Evolutionary conservation across 2,329 filamentous ascomycete genomes (phyloP).

Genomic region (Penicillium palitans): DNA sequence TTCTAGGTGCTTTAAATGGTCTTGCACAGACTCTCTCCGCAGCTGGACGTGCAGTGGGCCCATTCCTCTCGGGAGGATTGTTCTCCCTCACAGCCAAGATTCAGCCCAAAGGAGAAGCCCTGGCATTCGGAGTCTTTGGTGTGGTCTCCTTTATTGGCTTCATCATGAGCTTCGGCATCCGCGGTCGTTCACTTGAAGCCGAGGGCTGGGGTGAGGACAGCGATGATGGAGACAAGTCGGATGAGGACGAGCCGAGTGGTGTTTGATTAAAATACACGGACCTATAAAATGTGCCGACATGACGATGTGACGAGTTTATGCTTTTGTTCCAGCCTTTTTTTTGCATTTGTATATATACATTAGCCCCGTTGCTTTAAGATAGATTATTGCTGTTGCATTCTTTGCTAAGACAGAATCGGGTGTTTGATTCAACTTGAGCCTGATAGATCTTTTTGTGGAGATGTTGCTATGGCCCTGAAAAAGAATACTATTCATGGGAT

Average conservation of each 20-base stretch:
- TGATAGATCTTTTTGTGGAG: neutral
- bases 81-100: constrained; percentile 77
- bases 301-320: constrained; percentile 21
- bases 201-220: constrained; percentile 54
- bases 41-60: constrained; percentile 81
- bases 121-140: constrained; percentile 86
- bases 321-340: constrained; percentile 10
- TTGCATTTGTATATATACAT: constrained; percentile 18
- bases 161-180: constrained; percentile 74
- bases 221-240: constrained; percentile 46
- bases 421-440: neutral
- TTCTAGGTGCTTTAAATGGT: constrained; percentile 86
- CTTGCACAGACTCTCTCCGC: constrained; percentile 92
- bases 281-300: constrained; percentile 7
- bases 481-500: neutral
- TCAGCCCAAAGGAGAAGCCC: constrained; percentile 74
- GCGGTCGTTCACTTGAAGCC: constrained; percentile 60
- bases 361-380: neutral
- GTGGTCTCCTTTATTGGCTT: constrained; percentile 80
- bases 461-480: neutral
- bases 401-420: constrained; percentile 3
- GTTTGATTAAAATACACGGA: constrained; percentile 9
- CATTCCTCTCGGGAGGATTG: constrained; percentile 81
- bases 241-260: constrained; percentile 45
- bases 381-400: constrained; percentile 11